Evolutionary conservation across 1,284 basidiomycete species (phyloP), one percentile per base, ranked within the genome.

Genomic region (Cystobasidium sp.): DNA sequence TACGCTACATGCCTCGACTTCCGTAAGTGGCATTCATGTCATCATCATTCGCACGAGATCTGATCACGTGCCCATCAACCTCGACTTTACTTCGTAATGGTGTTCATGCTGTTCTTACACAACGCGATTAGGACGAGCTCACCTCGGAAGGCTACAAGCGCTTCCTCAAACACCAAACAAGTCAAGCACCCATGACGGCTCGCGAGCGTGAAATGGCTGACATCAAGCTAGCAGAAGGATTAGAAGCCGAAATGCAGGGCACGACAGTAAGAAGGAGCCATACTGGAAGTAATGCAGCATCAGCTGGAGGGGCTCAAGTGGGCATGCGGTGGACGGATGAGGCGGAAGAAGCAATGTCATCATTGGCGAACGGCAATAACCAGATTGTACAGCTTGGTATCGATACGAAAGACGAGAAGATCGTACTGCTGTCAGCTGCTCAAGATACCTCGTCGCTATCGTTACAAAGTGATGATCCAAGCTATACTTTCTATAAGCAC

Each of bases 181-280:
- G 24, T 55, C 22, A 47, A 51, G 69, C 69, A 39, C 69, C 69
- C 12, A 14, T 64, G 61, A 71, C 69, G 12, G 49, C 44, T n/a
- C 69, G 69, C 44, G 69, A 71, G 49, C 69, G 61, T 6, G 69
- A 71, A 20, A 71, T 71, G 69, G 69, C 61, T 0, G 69, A 71
- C 8, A 62, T 71, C 47, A 63, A 64, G n/a, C 46, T 31, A 53
- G 69, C 69, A 1, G 69, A 71, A 56, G 69, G 69, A 24, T 52
- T 44, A 7, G 61, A 63, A 41, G 59, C 55, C 22, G 20, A 52
- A 20, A 43, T 55, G 64, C 47, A 52, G 39, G 64, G 47, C 18
- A 51, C 64, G 14, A 39, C 46, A 22, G 64, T 55, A 18, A 1
- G 64, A 18, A 47, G 64, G 20, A 67, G 49, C 24, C 64, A 67